Evolutionary conservation across 1,284 basidiomycete genomes (phyloP).

Genomic region (Apiotrichum laibachii): DNA sequence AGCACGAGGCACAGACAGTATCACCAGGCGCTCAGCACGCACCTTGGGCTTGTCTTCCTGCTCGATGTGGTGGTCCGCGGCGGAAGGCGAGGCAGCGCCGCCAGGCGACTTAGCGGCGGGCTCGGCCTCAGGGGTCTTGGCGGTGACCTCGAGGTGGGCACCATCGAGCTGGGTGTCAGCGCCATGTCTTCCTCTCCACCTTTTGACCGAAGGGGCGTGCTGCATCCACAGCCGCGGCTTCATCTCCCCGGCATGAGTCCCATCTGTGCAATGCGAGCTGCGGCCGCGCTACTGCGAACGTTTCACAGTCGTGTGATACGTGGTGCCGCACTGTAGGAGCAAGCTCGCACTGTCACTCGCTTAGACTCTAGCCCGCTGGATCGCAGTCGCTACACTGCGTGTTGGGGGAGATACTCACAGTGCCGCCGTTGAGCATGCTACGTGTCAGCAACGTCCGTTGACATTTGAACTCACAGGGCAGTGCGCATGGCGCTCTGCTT

Average conservation of each 20-base stretch:
- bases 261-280: too few species aligned
- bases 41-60: slow-evolving; percentile 55
- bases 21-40: slow-evolving; percentile 10
- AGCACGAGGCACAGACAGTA: too few species aligned
- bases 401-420: slow-evolving; percentile 33
- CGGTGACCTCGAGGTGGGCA: slow-evolving; percentile 52
- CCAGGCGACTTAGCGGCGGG: slow-evolving; percentile 20
- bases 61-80: slow-evolving; percentile 31
- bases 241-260: too few species aligned
- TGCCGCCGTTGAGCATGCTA: slow-evolving; percentile 51
- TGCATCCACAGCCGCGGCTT: too few species aligned
- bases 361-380: too few species aligned
- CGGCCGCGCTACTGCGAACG: too few species aligned
- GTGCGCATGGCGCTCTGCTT: slow-evolving; percentile 53
- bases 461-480: slow-evolving; percentile 36
- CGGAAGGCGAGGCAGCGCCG: slow-evolving; percentile 36
- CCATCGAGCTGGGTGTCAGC: slow-evolving; percentile 23
- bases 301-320: too few species aligned
- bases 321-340: too few species aligned
- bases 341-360: too few species aligned
- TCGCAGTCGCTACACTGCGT: too few species aligned
- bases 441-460: neutral
- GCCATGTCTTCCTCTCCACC: neutral
- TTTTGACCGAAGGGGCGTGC: too few species aligned
- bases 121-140: slow-evolving; percentile 38